phyloP scores from a whole-genome alignment of 2,329 filamentous ascomycete genomes.

The Colletotrichum aenigma region DNA sequence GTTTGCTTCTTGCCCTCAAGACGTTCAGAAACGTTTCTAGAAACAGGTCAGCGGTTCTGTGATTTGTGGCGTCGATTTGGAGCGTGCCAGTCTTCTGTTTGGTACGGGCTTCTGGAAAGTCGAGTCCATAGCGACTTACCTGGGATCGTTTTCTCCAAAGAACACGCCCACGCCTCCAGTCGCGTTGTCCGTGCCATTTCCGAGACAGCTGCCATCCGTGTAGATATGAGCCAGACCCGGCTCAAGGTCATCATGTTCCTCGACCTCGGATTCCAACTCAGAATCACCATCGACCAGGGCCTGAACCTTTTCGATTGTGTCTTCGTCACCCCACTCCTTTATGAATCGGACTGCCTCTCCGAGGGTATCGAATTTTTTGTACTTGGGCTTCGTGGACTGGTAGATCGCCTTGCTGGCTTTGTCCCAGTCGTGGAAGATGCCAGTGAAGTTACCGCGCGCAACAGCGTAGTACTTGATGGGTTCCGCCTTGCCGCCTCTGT shows the following conservation, averaged over 20 bases:
- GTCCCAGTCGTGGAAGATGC: slow-evolving; percentile 69
- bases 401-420: slow-evolving; percentile 75
- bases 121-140: slow-evolving; percentile 39
- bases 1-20: slow-evolving; percentile 79
- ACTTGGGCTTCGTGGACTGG: slow-evolving; percentile 72
- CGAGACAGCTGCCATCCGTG: slow-evolving; percentile 66
- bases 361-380: slow-evolving; percentile 71
- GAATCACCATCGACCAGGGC: slow-evolving; percentile 25
- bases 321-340: slow-evolving; percentile 46
- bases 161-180: slow-evolving; percentile 67
- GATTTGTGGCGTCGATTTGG: not conserved
- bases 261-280: slow-evolving; percentile 26
- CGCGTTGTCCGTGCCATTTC: slow-evolving; percentile 62
- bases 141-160: slow-evolving; percentile 61
- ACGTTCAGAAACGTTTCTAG: slow-evolving; percentile 73
- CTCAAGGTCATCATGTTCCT: slow-evolving; percentile 26
- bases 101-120: not conserved
- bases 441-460: slow-evolving; percentile 60
- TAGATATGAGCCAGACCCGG: slow-evolving; percentile 50
- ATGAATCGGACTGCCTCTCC: slow-evolving; percentile 83
- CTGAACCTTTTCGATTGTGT: slow-evolving; percentile 33
- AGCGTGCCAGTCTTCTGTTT: not conserved
- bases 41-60: not conserved
- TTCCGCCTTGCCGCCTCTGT: slow-evolving; percentile 38
- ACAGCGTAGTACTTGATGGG: slow-evolving; percentile 64